phyloP scores from a whole-genome alignment of 2,329 filamentous ascomycete genomes.

The Aureobasidium mangrovei region DNA sequence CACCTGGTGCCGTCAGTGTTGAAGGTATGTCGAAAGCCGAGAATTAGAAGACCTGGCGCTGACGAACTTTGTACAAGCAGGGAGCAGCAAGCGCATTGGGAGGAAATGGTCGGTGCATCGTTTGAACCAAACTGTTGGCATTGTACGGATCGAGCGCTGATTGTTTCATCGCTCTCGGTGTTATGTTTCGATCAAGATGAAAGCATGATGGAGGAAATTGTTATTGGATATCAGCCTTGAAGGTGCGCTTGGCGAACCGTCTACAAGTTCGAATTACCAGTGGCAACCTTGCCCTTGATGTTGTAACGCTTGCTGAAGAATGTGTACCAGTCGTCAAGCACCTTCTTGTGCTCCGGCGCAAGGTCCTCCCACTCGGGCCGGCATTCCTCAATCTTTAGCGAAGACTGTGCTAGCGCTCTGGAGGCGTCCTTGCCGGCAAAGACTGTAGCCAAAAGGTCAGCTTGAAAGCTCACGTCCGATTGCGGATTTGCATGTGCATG shows the following conservation, averaged over 20 bases:
- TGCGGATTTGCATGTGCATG: no score
- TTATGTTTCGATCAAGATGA: no score
- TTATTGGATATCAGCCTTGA: background rate
- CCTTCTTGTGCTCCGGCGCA: constrained; percentile 72
- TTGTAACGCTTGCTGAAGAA: constrained; percentile 98
- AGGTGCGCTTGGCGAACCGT: no score
- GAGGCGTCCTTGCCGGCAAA: constrained; percentile 95
- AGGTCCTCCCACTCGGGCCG: constrained; percentile 74
- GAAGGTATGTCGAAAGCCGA: background rate
- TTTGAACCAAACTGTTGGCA: no score
- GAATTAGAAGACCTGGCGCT: no score
- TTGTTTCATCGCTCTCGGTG: no score
- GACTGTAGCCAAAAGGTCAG: constrained; percentile 46
- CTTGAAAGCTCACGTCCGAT: no score
- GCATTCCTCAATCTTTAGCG: constrained; percentile 77
- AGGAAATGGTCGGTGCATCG: no score
- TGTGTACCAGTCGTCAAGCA: constrained; percentile 84
- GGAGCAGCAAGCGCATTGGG: no score
- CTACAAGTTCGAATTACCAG: constrained; percentile 3
- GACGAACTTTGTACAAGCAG: no score
- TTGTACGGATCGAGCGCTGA: no score
- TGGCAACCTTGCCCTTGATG: constrained; percentile 53
- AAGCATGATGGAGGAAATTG: background rate
- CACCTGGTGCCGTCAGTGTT: constrained; percentile 9
- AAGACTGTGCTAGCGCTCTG: constrained; percentile 78